A percentile compares a stretch with the other conserved stretches of the same genome.
phyloP scores from a whole-genome alignment of 1,284 basidiomycete species.

The Cryptococcus floricola region DNA sequence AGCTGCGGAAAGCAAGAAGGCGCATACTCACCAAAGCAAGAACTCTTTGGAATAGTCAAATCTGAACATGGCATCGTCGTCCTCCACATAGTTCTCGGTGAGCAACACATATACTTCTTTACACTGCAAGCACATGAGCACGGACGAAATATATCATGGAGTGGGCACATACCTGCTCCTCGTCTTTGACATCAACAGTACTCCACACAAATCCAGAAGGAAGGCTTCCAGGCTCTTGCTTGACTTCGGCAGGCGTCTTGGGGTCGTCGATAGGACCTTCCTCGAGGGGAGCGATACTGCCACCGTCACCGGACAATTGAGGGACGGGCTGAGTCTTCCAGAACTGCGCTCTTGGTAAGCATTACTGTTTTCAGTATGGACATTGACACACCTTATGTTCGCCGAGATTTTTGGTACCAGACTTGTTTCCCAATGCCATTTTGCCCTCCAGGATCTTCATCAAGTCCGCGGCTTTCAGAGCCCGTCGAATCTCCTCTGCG shows the following conservation, averaged over 20 bases:
- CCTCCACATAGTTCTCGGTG: slow-evolving; percentile 93
- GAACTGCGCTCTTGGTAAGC: slow-evolving; percentile 57
- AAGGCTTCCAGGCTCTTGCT: slow-evolving; percentile 79
- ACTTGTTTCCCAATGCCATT: slow-evolving; percentile 41
- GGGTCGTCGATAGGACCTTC: slow-evolving; percentile 89
- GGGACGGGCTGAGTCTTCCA: slow-evolving; percentile 96
- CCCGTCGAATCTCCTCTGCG: slow-evolving; percentile 45
- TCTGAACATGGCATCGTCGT: slow-evolving; percentile 90
- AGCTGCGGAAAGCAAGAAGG: neutral
- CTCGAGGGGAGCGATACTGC: slow-evolving; percentile 53
- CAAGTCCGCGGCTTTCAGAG: slow-evolving; percentile 47
- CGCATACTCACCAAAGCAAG: slow-evolving; percentile 69
- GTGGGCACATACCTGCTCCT: slow-evolving; percentile 59
- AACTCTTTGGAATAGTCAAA: slow-evolving; percentile 97
- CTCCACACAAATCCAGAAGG: slow-evolving; percentile 95
- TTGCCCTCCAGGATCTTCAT: slow-evolving; percentile 50
- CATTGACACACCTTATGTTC: slow-evolving; percentile 70
- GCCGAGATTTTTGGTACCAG: slow-evolving; percentile 69
- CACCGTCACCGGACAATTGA: slow-evolving; percentile 50
- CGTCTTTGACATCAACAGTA: slow-evolving; percentile 72
- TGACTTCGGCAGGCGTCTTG: slow-evolving; percentile 70
- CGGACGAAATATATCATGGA: neutral
- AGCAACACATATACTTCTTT: slow-evolving; percentile 91
- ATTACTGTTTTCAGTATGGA: neutral
- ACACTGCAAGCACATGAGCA: slow-evolving; percentile 53